Percentiles rank a stretch among this genome's conserved stretches.
phyloP scores from a whole-genome alignment of 2,329 filamentous ascomycete species.

The Neophaeococcomyces aloes region DNA sequence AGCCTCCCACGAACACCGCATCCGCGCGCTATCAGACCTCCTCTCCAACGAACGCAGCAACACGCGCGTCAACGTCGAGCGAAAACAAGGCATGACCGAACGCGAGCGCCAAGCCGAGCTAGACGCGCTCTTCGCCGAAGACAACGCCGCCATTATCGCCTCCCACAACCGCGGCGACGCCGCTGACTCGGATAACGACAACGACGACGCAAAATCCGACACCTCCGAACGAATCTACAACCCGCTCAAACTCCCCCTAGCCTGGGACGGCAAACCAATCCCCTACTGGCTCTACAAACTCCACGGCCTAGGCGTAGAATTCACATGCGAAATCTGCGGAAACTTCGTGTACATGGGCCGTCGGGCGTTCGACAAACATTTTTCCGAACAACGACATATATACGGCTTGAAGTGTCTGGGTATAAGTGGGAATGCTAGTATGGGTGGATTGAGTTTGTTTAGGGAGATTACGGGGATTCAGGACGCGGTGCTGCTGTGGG shows the following conservation, averaged over 20 bases:
- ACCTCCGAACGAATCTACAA: constrained; percentile 91
- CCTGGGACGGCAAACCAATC: constrained; percentile 98
- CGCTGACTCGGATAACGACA: constrained; percentile 50
- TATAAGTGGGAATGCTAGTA: constrained; percentile 47
- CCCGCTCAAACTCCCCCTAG: constrained; percentile 85
- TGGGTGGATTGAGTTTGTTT: constrained; percentile 69
- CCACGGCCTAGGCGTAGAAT: constrained; percentile 88
- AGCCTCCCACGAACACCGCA: constrained; percentile 75
- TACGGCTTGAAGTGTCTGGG: constrained; percentile 90
- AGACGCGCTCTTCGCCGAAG: constrained; percentile 67
- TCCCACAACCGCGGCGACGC: constrained; percentile 24
- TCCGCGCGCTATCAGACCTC: constrained; percentile 66
- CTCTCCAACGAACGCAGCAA: constrained; percentile 84
- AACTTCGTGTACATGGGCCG: constrained; percentile 99
- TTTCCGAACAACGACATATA: constrained; percentile 85
- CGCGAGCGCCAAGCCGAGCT: constrained; percentile 89
- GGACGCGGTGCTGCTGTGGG: constrained; percentile 79
- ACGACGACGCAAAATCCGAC: constrained; percentile 59
- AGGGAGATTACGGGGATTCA: constrained; percentile 88
- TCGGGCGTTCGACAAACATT: constrained; percentile 95
- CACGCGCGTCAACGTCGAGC: constrained; percentile 88
- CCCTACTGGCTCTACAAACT: constrained; percentile 98
- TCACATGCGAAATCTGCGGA: constrained; percentile 90
- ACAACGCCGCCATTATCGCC: constrained; percentile 31
- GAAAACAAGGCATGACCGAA: constrained; percentile 95